Evolutionary conservation across 1,284 basidiomycete species (phyloP).

Genomic region (Testicularia cyperi): DNA sequence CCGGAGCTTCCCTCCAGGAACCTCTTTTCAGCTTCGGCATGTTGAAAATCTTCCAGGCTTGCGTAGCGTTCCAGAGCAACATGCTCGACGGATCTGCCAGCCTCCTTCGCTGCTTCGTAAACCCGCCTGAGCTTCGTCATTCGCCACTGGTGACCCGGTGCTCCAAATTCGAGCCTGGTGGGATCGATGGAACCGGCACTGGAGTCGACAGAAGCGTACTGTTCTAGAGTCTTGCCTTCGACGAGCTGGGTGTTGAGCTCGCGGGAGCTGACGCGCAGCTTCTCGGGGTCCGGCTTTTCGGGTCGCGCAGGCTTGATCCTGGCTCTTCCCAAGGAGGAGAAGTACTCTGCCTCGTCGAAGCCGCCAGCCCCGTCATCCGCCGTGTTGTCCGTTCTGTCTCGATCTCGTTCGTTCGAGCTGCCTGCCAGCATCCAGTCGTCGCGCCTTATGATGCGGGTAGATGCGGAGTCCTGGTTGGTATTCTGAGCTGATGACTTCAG

Average conservation of each 20-base stretch:
- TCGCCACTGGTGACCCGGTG: conserved; percentile 90
- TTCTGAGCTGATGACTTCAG: conserved; percentile 66
- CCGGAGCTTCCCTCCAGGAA: conserved; percentile 76
- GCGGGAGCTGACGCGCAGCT: conserved; percentile 65
- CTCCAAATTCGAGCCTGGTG: conserved; percentile 64
- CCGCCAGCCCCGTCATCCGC: no score
- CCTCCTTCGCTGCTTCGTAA: conserved; percentile 85
- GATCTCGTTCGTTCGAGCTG: no score
- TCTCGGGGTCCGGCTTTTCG: conserved; percentile 72
- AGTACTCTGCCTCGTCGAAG: conserved; percentile 62
- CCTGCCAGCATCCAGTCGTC: conserved; percentile 84
- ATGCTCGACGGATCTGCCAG: conserved; percentile 71
- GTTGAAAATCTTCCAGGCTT: conserved; percentile 75
- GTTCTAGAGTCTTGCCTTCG: conserved; percentile 67
- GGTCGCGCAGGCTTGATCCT: conserved; percentile 62
- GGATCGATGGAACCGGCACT: conserved; percentile 8
- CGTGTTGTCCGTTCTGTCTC: no score
- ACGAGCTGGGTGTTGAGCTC: conserved; percentile 80
- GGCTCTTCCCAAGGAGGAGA: conserved; percentile 77
- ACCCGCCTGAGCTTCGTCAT: conserved; percentile 93
- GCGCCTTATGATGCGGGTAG: conserved; percentile 66
- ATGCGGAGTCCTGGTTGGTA: conserved; percentile 63
- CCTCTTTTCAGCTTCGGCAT: conserved; percentile 80
- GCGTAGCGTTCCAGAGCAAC: conserved; percentile 72
- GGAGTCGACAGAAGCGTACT: no score